phyloP scores from a whole-genome alignment of 2,329 filamentous ascomycete species.

The Atkinsonella texensis region DNA sequence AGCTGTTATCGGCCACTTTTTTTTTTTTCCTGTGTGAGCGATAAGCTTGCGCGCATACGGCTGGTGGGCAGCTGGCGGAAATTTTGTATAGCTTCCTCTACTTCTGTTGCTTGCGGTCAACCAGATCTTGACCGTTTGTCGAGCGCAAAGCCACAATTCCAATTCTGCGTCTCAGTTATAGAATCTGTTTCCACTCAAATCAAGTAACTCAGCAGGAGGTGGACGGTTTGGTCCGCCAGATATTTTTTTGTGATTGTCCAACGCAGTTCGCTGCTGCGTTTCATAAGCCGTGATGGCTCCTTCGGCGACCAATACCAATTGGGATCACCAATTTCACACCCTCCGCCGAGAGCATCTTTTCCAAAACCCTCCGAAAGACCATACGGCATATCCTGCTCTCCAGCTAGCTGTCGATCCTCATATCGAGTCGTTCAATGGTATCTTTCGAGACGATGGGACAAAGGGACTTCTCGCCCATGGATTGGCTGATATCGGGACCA shows the following conservation, averaged over 20 bases:
- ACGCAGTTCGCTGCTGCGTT: conserved; percentile 2
- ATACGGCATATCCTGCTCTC: conserved; percentile 76
- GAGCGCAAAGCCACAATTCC: not conserved
- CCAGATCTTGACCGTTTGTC: conserved; percentile 1
- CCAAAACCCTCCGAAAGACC: conserved; percentile 74
- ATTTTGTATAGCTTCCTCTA: conserved; percentile 19
- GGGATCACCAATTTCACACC: conserved; percentile 80
- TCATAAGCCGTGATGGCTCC: conserved; percentile 35
- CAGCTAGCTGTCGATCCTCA: conserved; percentile 82
- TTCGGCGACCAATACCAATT: conserved; percentile 52
- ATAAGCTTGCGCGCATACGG: conserved; percentile 2
- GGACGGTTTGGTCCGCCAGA: too few species aligned
- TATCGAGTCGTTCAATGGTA: conserved; percentile 87
- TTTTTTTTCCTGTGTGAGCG: conserved; percentile 13
- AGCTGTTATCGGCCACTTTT: conserved; percentile 17
- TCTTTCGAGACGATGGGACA: conserved; percentile 61
- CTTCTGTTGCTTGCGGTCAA: conserved; percentile 8
- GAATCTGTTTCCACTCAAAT: not conserved
- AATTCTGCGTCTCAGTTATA: not conserved
- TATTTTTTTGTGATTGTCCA: not conserved
- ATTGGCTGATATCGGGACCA: conserved; percentile 80
- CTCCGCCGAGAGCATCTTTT: conserved; percentile 81
- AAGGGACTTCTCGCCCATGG: conserved; percentile 53
- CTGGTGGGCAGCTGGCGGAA: conserved; percentile 6
- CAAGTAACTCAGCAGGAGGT: too few species aligned